phyloP scores from a whole-genome alignment of 2,329 filamentous ascomycete genomes.

The Apiospora koreana region DNA sequence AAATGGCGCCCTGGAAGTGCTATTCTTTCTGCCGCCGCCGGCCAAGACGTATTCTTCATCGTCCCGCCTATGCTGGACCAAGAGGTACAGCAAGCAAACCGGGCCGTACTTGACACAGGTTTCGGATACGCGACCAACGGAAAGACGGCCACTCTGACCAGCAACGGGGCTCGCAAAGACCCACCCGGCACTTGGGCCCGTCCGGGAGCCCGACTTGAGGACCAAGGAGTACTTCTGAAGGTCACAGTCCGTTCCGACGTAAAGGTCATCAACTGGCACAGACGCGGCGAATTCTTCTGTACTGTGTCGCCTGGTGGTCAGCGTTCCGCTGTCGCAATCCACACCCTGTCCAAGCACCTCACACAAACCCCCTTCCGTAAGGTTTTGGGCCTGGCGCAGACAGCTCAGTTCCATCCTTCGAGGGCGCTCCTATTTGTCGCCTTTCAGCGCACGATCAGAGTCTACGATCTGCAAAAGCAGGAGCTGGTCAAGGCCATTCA shows the following conservation, averaged over 20 bases:
- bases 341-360: slow-evolving; percentile 91
- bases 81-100: slow-evolving; percentile 71
- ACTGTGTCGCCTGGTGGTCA: slow-evolving; percentile 83
- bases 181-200: slow-evolving; percentile 81
- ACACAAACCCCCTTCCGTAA: slow-evolving; percentile 92
- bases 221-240: slow-evolving; percentile 77
- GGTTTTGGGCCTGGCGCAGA: slow-evolving; percentile 75
- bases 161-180: slow-evolving; percentile 66
- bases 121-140: slow-evolving; percentile 86
- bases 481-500: slow-evolving; percentile 91
- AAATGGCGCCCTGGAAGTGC: slow-evolving; percentile 88
- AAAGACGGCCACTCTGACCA: slow-evolving; percentile 53
- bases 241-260: slow-evolving; percentile 77
- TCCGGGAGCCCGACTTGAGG: slow-evolving; percentile 71
- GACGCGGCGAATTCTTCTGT: slow-evolving; percentile 90
- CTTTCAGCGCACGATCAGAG: slow-evolving; percentile 88
- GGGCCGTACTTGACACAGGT: slow-evolving; percentile 80
- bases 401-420: slow-evolving; percentile 91
- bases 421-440: slow-evolving; percentile 95
- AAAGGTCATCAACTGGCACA: slow-evolving; percentile 92
- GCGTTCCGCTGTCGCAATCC: slow-evolving; percentile 82
- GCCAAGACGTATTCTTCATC: slow-evolving; percentile 83
- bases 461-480: slow-evolving; percentile 90
- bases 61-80: slow-evolving; percentile 73
- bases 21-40: slow-evolving; percentile 80